Conservation (phyloP, 1,284 basidiomycete species). For the Pulchroboletus neoregius region DNA sequence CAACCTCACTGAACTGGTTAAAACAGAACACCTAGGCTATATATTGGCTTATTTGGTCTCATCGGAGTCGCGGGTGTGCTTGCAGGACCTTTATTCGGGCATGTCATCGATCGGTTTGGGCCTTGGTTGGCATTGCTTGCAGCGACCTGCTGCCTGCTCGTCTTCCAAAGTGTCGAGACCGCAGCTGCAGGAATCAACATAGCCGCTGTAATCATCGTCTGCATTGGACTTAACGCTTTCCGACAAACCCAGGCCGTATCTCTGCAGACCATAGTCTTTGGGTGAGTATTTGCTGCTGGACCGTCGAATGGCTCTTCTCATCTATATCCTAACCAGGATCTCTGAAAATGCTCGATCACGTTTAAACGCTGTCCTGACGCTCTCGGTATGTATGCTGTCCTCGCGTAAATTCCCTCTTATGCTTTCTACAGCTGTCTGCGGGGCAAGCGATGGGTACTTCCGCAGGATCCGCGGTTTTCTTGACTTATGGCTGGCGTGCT, state of each 20-base stretch:
- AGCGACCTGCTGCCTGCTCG: constrained; percentile 40
- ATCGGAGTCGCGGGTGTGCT: constrained; percentile 64
- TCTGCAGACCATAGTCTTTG: constrained; percentile 39
- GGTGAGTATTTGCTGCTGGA: constrained; percentile 16
- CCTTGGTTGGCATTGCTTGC: constrained; percentile 62
- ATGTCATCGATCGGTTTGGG: constrained; percentile 53
- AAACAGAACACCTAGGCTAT: constrained; percentile 38
- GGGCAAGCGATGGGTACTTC: constrained; percentile 52
- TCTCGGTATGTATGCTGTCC: constrained; percentile 40
- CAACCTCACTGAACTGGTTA: neutral
- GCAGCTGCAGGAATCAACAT: constrained; percentile 57
- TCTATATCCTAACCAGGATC: constrained; percentile 39
- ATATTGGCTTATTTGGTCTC: constrained; percentile 69
- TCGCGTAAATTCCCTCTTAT: neutral
- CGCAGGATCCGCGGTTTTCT: constrained; percentile 47
- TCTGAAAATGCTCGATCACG: constrained; percentile 52
- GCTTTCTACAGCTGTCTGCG: constrained; percentile 33
- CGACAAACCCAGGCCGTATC: constrained; percentile 42
- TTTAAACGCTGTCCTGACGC: constrained; percentile 59
- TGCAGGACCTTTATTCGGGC: constrained; percentile 57
- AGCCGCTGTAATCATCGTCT: constrained; percentile 47
- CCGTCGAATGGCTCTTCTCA: neutral
- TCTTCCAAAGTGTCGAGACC: constrained; percentile 48
- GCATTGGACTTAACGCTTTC: constrained; percentile 42
- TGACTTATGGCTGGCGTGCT: constrained; percentile 47